Base-by-base conservation (phyloP, 2,329 filamentous ascomycete species). In the Lasiodiplodia gonubiensis region DNA sequence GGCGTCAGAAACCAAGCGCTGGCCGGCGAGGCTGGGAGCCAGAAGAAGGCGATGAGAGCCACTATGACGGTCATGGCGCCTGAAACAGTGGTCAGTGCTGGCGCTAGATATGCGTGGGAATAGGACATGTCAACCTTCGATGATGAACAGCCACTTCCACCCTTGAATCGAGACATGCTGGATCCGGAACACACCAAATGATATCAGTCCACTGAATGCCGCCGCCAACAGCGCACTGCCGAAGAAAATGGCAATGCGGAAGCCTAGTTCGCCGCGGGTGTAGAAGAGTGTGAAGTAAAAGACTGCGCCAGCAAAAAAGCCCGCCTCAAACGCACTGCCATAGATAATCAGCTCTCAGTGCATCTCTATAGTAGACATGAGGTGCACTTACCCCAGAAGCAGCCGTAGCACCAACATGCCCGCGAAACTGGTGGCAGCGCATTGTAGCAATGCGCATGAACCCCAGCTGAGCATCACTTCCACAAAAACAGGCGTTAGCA, bases 271-370 rank as follows among this genome's bases (percentile, higher is more conserved):
- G 23, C 65, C 65, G 12, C 65, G 46, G 6, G 65, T 63, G 55
- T 61, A 67, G 35, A 67, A 67, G 4, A 59, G 57, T 18, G 54
- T 67, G 35, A 67, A 35, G 35, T 67, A 67, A 25, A 67, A 67
- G 2, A 87, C 84, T 16, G 83, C 81, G 0, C 84, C 80, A 4
- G 84, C 82, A 68, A 86, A 86, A 75, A 86, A 87, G 0, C 84
- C 86, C 0, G 85, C 85, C 74, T 88, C 86, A 25, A 73, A 76
- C 6, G 76, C 72, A 27, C 84, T 68, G 49, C 16, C 7, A 33
- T 48, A 21, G 4, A 23, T 3, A 1, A 16, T 61, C 14, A 49
- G 39, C n/a, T 27, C 11, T 52, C 30, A 33, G 30, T 33, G 10
- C 53, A 39, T 30, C n/a, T 10, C 25, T 3, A 53, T 5, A 10